Conservation (phyloP, 768 basidiomycete species). For the Lactifluus volemus region DNA sequence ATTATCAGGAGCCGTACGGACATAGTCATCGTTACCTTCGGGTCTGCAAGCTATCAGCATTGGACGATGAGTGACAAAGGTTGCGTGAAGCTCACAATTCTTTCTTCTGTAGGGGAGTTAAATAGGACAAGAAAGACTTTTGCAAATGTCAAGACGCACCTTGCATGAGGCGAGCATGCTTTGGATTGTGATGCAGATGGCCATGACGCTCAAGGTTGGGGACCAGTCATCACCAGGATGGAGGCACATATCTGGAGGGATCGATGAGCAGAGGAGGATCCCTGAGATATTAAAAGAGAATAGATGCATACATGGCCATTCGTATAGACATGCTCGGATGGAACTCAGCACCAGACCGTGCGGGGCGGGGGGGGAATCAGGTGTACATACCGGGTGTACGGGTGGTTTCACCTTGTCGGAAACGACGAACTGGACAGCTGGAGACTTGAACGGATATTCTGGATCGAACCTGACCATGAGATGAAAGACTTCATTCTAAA, state of each 20-base stretch:
- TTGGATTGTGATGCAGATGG: conserved; percentile 80
- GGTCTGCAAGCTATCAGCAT: conserved; percentile 39
- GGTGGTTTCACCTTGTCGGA: conserved; percentile 58
- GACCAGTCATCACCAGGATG: conserved; percentile 84
- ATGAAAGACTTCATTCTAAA: conserved; percentile 65
- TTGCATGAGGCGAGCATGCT: conserved; percentile 92
- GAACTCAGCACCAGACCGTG: conserved; percentile 5
- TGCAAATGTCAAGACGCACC: conserved; percentile 33
- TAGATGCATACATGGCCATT: conserved; percentile 63
- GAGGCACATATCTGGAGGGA: conserved; percentile 73
- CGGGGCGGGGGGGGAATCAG: background rate
- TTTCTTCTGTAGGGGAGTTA: conserved; percentile 33
- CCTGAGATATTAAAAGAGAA: background rate
- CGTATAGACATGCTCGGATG: conserved; percentile 69
- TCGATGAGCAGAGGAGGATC: conserved; percentile 6
- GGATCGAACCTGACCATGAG: conserved; percentile 76
- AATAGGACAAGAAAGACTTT: background rate
- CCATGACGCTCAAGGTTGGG: conserved; percentile 74
- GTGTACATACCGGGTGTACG: conserved; percentile 59
- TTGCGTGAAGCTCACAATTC: conserved; percentile 45
- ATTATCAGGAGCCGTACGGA: conserved; percentile 67
- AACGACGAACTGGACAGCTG: conserved; percentile 80
- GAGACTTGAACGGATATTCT: conserved; percentile 79
- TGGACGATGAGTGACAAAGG: background rate
- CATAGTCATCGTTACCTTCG: conserved; percentile 76